Evolutionary conservation across 164 flowering plant species (phyloP).

Genomic region (Warburgia ugandensis): DNA sequence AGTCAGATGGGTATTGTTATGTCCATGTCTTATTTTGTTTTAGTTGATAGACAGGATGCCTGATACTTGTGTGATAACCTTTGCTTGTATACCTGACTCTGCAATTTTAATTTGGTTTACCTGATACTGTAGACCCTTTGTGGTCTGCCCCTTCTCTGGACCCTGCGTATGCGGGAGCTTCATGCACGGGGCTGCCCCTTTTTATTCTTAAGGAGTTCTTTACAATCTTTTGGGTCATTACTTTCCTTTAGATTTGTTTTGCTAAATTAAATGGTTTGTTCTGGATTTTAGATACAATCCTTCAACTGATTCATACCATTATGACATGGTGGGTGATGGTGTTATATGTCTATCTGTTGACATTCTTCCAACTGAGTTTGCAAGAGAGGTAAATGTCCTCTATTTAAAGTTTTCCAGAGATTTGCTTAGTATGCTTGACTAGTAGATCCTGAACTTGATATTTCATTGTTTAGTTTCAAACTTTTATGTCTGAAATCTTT

Average conservation of each 20-base stretch:
- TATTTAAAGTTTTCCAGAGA: neutral
- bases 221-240: neutral
- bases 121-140: too few relatives aligned
- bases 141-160: neutral
- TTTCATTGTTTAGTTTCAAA: neutral
- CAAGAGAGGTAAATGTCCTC: conserved; percentile 61
- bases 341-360: conserved; percentile 81
- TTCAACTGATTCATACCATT: conserved; percentile 46
- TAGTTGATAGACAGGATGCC: neutral
- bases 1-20: neutral
- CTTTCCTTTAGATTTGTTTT: neutral
- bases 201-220: too few relatives aligned
- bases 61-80: neutral
- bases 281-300: conserved; percentile 60
- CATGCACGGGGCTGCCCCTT: too few relatives aligned
- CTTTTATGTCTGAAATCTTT: conserved; percentile 1
- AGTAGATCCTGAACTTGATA: too few relatives aligned
- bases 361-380: conserved; percentile 95
- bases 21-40: neutral
- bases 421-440: too few relatives aligned
- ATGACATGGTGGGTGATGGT: conserved; percentile 79
- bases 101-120: too few relatives aligned
- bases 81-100: too few relatives aligned
- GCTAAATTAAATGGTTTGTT: neutral
- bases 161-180: too few relatives aligned